These are phyloP conservation scores for Crithidia fasciculata DNA, from an alignment of 208 protist genomes.

Conservation along the genomic window DNA sequence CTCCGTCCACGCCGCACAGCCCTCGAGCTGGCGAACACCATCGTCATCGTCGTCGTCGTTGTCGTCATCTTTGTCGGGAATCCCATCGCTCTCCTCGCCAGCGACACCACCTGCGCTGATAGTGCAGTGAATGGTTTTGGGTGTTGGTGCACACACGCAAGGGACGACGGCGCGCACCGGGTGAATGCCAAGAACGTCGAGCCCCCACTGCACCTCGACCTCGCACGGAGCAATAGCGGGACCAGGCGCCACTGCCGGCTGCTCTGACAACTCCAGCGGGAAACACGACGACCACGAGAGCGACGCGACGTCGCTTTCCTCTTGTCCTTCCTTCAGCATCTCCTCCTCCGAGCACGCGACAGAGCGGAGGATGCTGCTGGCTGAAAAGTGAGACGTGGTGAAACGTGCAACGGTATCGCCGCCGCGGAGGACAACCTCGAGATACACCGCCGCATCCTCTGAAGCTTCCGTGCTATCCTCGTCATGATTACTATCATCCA, in stretches of 20 bases:
- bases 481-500: background rate
- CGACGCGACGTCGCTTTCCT: too few relatives aligned
- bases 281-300: conserved; percentile 1
- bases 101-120: background rate
- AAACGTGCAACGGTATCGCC: background rate
- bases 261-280: too few relatives aligned
- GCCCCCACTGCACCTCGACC: conserved; percentile 25
- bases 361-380: background rate
- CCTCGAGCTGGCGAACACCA: conserved; percentile 14
- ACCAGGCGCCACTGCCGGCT: too few relatives aligned
- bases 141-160: background rate
- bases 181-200: conserved; percentile 22
- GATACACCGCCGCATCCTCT: conserved; percentile 9
- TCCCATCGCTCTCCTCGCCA: background rate
- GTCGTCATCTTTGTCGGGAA: background rate
- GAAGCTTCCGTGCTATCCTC: background rate
- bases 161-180: conserved; percentile 7
- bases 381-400: conserved; percentile 20
- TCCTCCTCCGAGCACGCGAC: too few relatives aligned
- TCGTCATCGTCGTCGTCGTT: conserved; percentile 10
- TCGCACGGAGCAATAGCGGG: background rate
- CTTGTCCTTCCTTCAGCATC: too few relatives aligned
- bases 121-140: background rate
- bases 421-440: conserved; percentile 21
- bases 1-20: conserved; percentile 29